Evolutionary conservation across 495 filamentous ascomycete genomes (phyloP).

Genomic region (Hyaloscypha hepaticicola): DNA sequence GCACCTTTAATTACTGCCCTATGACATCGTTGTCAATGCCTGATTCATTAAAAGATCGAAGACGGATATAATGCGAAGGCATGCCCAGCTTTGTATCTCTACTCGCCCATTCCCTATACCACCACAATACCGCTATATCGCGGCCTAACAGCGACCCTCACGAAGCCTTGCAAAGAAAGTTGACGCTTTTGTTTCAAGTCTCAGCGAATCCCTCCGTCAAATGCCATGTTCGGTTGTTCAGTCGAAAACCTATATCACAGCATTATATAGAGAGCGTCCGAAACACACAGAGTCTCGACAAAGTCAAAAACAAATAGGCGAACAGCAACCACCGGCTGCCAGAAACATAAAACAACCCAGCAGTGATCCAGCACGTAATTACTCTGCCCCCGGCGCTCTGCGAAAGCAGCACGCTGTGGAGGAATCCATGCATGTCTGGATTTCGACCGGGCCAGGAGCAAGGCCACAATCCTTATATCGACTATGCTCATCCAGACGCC

Average conservation of each 20-base stretch:
- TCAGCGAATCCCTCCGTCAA: slow-evolving; percentile 17
- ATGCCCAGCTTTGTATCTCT: slow-evolving; percentile 21
- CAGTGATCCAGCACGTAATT: slow-evolving; percentile 31
- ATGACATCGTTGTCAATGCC: slow-evolving; percentile 28
- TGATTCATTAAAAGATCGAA: slow-evolving; percentile 28
- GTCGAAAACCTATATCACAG: slow-evolving; percentile 27
- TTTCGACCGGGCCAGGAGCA: slow-evolving; percentile 30
- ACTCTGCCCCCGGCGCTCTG: slow-evolving; percentile 53
- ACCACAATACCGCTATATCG: slow-evolving; percentile 24
- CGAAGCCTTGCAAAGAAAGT: slow-evolving; percentile 31
- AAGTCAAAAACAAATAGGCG: slow-evolving; percentile 30
- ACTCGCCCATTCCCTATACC: slow-evolving; percentile 24
- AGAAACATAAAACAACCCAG: slow-evolving; percentile 30
- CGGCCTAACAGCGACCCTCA: slow-evolving; percentile 33
- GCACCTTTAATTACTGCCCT: slow-evolving; percentile 31
- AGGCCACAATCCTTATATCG: slow-evolving; percentile 37
- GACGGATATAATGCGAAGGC: slow-evolving; percentile 34
- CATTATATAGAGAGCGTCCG: slow-evolving; percentile 29
- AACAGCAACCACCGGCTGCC: slow-evolving; percentile 27
- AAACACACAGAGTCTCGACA: slow-evolving; percentile 32
- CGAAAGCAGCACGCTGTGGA: slow-evolving; percentile 70
- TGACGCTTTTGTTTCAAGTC: slow-evolving; percentile 28
- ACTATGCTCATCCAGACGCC: slow-evolving; percentile 57
- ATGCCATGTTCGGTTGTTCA: slow-evolving; percentile 27
- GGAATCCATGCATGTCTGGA: slow-evolving; percentile 67